These are phyloP conservation scores for Scheffersomyces insectosa DNA, from an alignment of 1,139 yeast species.

Conservation along the genomic window DNA sequence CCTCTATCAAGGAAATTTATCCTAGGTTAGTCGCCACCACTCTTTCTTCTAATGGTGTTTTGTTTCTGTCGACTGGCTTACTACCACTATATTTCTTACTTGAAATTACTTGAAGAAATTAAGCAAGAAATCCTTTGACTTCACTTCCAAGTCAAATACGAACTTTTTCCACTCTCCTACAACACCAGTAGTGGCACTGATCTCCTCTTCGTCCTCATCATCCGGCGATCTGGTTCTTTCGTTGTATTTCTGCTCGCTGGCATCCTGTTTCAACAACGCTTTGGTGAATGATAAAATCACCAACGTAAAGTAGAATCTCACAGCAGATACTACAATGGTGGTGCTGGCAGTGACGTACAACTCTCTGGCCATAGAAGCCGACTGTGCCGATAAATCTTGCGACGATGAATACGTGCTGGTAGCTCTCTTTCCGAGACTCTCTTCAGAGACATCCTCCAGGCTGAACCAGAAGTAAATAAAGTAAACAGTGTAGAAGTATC, in stretches of 20 bases:
- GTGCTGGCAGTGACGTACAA: slow-evolving; percentile 63
- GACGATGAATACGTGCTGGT: background rate
- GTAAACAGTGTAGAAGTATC: slow-evolving; percentile 68
- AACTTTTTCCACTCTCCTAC: slow-evolving; percentile 11
- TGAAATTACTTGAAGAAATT: slow-evolving; percentile 16
- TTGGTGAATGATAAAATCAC: slow-evolving; percentile 63
- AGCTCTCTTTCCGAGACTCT: slow-evolving; percentile 9
- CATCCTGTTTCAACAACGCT: slow-evolving; percentile 37
- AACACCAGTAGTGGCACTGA: background rate
- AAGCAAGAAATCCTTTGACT: slow-evolving; percentile 30
- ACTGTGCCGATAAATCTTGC: slow-evolving; percentile 40
- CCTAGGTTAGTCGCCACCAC: no score
- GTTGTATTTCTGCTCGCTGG: slow-evolving; percentile 22
- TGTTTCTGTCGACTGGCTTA: no score
- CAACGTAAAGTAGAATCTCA: slow-evolving; percentile 67
- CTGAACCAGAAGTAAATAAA: slow-evolving; percentile 78
- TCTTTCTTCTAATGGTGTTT: background rate
- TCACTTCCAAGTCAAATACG: slow-evolving; percentile 30
- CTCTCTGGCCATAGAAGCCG: slow-evolving; percentile 73
- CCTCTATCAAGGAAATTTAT: no score
- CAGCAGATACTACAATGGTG: slow-evolving; percentile 52
- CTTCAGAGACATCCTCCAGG: slow-evolving; percentile 33
- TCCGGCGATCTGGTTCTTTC: slow-evolving; percentile 11
- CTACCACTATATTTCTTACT: no score
- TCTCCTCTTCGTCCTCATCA: slow-evolving; percentile 1